phyloP scores from a whole-genome alignment of 2,329 filamentous ascomycete species.

The Fusarium phyllophilum region DNA sequence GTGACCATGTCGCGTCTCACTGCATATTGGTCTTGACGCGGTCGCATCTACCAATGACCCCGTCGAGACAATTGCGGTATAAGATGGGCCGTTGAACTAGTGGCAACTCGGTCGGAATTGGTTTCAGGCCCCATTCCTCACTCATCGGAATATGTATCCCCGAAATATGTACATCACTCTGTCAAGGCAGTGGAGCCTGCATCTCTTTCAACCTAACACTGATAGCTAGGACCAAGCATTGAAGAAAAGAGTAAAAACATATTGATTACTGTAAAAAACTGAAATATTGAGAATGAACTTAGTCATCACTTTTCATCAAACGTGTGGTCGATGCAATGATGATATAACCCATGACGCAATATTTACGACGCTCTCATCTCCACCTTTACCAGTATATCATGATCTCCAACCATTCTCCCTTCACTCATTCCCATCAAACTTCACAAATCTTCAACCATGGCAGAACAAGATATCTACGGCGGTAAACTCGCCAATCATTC shows the following conservation, averaged over 20 bases:
- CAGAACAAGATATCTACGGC: constrained; percentile 10
- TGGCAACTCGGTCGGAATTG: too few species aligned
- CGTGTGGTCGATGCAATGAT: constrained; percentile 12
- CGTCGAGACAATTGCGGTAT: rapidly evolving
- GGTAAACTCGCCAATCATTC: not conserved
- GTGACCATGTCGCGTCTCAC: not conserved
- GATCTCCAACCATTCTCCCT: not conserved
- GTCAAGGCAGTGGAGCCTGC: not conserved
- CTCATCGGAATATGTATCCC: not conserved
- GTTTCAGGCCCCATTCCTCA: not conserved
- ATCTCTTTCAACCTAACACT: too few species aligned
- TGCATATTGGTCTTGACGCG: not conserved
- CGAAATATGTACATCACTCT: not conserved
- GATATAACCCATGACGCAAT: constrained; percentile 30
- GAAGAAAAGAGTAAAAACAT: not conserved
- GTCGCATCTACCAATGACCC: not conserved
- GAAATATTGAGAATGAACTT: rapidly evolving
- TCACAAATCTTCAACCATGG: not conserved
- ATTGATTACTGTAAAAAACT: rapidly evolving
- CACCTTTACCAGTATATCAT: constrained; percentile 5
- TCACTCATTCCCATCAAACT: not conserved
- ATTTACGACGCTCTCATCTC: constrained; percentile 13
- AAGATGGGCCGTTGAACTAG: not conserved
- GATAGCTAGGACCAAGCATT: not conserved
- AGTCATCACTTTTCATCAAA: not conserved